phyloP scores from a whole-genome alignment of 352 stramenopile species.

The Pythium coloratum region DNA sequence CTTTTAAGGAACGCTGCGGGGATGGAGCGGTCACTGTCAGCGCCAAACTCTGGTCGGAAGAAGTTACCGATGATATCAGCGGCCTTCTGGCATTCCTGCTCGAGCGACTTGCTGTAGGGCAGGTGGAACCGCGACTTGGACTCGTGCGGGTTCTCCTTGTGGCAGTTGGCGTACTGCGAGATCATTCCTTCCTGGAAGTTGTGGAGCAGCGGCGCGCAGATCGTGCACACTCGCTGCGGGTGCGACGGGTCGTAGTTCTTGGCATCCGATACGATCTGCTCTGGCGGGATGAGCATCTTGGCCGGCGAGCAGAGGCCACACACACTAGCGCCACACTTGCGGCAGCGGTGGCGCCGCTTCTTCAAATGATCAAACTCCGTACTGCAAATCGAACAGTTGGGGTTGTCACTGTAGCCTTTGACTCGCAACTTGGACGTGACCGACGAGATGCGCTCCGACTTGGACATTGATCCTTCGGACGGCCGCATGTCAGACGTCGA shows the following conservation, averaged over 20 bases:
- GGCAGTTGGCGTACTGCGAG: slow-evolving; percentile 72
- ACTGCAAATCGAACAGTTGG: slow-evolving; percentile 76
- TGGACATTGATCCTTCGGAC: slow-evolving; percentile 17
- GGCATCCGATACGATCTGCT: slow-evolving; percentile 50
- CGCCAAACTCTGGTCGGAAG: slow-evolving; percentile 64
- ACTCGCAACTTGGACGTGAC: slow-evolving; percentile 33
- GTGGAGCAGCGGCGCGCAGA: slow-evolving; percentile 76
- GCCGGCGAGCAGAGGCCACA: slow-evolving; percentile 70
- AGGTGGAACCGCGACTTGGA: slow-evolving; percentile 71
- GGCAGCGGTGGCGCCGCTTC: slow-evolving; percentile 64
- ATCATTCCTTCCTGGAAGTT: slow-evolving; percentile 71
- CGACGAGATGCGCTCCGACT: slow-evolving; percentile 18
- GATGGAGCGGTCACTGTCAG: slow-evolving; percentile 76
- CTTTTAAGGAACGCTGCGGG: slow-evolving; percentile 79
- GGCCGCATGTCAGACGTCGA: slow-evolving; percentile 34
- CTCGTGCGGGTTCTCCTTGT: slow-evolving; percentile 82
- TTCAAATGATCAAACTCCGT: slow-evolving; percentile 75
- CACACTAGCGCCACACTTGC: slow-evolving; percentile 71
- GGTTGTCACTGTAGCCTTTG: slow-evolving; percentile 53
- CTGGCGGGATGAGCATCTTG: slow-evolving; percentile 73
- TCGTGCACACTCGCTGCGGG: slow-evolving; percentile 79
- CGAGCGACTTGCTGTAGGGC: slow-evolving; percentile 69
- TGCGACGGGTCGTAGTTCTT: slow-evolving; percentile 74
- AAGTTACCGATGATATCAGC: slow-evolving; percentile 84
- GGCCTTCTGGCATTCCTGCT: slow-evolving; percentile 74